These are phyloP conservation scores for Fusarium sp. DNA, from an alignment of 2,329 filamentous ascomycete genomes.

Conservation along the genomic window DNA sequence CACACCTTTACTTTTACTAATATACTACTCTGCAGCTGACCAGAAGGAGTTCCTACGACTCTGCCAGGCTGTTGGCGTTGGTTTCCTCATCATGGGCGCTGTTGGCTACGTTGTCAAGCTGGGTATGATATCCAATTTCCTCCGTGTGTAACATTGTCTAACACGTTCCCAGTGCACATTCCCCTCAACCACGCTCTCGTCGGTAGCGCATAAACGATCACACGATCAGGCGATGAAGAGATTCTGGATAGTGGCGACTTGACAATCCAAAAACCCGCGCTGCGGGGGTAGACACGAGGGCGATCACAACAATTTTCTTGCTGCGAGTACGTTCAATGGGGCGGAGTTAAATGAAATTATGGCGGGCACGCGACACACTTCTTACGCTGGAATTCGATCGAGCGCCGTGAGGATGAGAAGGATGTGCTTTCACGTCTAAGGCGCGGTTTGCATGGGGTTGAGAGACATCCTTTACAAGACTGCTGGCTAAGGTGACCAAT, in stretches of 20 bases:
- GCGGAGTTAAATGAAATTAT: slow-evolving; percentile 46
- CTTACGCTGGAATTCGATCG: slow-evolving; percentile 38
- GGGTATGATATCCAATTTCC: slow-evolving; percentile 58
- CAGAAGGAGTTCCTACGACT: slow-evolving; percentile 59
- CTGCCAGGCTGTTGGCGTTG: slow-evolving; percentile 72
- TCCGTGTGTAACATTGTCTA: slow-evolving; percentile 1
- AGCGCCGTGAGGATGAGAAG: slow-evolving; percentile 27
- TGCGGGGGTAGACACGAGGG: slow-evolving; percentile 19
- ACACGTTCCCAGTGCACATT: slow-evolving; percentile 68
- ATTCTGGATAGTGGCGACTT: slow-evolving; percentile 34
- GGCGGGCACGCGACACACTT: slow-evolving; percentile 42
- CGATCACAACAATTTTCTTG: slow-evolving; percentile 41
- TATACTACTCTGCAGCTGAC: slow-evolving; percentile 49
- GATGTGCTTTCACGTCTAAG: slow-evolving; percentile 26
- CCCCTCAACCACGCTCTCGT: slow-evolving; percentile 78
- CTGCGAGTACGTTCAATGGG: slow-evolving; percentile 42
- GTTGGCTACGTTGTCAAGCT: slow-evolving; percentile 79
- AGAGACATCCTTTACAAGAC: slow-evolving; percentile 14
- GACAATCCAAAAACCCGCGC: slow-evolving; percentile 28
- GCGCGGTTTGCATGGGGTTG: slow-evolving; percentile 12
- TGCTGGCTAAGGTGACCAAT: slow-evolving; percentile 30
- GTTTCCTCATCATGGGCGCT: slow-evolving; percentile 77
- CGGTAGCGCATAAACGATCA: slow-evolving; percentile 68
- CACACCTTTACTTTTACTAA: slow-evolving; percentile 1
- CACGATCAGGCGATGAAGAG: slow-evolving; percentile 36